These are phyloP conservation scores for Pyrrhoderma lamaoense DNA, from an alignment of 1,284 basidiomycete species.

Conservation along the genomic window DNA sequence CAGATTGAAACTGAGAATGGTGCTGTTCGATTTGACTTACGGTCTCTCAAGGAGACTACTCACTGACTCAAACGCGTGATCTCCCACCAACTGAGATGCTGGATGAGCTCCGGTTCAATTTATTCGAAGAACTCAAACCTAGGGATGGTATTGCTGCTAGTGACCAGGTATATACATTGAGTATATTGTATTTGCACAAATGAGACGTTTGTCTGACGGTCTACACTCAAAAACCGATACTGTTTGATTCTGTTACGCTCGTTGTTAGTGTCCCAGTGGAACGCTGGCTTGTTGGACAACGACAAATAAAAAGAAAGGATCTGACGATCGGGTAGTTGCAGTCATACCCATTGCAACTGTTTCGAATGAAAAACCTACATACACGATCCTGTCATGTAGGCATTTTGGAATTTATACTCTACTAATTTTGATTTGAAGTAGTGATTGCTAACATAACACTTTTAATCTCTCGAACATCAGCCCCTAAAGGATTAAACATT, in stretches of 20 bases:
- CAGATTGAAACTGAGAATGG: constrained; percentile 35
- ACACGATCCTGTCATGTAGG: constrained; percentile 40
- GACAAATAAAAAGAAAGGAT: constrained; percentile 49
- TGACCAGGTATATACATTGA: constrained; percentile 55
- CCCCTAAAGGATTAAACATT: constrained; percentile 48
- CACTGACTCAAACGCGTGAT: constrained; percentile 31
- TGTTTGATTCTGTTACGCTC: not conserved
- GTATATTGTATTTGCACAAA: not conserved
- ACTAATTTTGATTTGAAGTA: not conserved
- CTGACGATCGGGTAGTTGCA: constrained; percentile 49
- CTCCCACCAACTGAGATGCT: constrained; percentile 33
- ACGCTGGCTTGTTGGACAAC: constrained; percentile 67
- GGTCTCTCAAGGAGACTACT: constrained; percentile 43
- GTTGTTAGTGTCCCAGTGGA: constrained; percentile 51
- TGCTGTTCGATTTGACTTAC: constrained; percentile 48
- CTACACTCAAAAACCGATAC: too few species aligned
- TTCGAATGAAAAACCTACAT: constrained; percentile 34
- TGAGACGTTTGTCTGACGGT: not conserved
- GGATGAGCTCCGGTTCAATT: constrained; percentile 35
- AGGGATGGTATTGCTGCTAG: constrained; percentile 39
- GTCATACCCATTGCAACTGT: constrained; percentile 61
- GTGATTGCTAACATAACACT: not conserved
- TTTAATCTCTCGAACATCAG: constrained; percentile 25
- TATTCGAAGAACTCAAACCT: constrained; percentile 50
- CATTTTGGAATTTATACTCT: constrained; percentile 18